phyloP scores from a whole-genome alignment of 1,139 yeast genomes.

The Hyphopichia buzzinii region DNA sequence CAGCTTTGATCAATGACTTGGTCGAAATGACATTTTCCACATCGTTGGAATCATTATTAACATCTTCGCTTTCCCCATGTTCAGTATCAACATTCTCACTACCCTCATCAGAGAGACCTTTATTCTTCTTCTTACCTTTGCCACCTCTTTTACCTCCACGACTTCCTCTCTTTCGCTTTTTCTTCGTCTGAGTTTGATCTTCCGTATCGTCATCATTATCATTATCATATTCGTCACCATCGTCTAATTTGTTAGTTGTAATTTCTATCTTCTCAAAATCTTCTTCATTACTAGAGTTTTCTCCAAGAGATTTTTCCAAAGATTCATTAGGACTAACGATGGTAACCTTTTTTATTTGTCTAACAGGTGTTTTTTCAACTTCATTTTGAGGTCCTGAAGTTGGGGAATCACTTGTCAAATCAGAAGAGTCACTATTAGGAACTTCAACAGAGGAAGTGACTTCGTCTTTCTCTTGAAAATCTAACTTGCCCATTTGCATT shows the following conservation, averaged over 20 bases:
- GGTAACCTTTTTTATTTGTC: slow-evolving; percentile 23
- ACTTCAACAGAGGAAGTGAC: slow-evolving; percentile 8
- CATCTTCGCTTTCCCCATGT: slow-evolving; percentile 5
- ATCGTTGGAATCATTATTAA: slow-evolving; percentile 9
- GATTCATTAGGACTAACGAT: slow-evolving; percentile 26
- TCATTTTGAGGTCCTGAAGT: slow-evolving; percentile 3
- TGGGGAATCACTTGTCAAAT: neutral
- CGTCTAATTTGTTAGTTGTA: slow-evolving; percentile 4
- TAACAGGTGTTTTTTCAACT: slow-evolving; percentile 4
- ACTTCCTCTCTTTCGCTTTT: slow-evolving; percentile 77
- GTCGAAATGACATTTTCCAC: slow-evolving; percentile 25
- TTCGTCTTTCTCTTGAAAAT: neutral
- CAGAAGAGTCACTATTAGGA: slow-evolving; percentile 9
- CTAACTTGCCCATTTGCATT: slow-evolving; percentile 1
- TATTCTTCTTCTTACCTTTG: slow-evolving; percentile 46
- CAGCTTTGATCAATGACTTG: slow-evolving; percentile 27
- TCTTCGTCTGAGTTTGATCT: slow-evolving; percentile 19
- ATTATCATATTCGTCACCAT: slow-evolving; percentile 7
- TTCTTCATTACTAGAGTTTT: slow-evolving; percentile 9
- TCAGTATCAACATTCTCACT: slow-evolving; percentile 9
- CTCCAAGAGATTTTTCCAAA: slow-evolving; percentile 9
- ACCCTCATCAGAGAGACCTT: slow-evolving; percentile 6
- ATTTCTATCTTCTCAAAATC: neutral
- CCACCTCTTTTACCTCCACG: slow-evolving; percentile 70
- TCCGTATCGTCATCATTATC: slow-evolving; percentile 5